phyloP scores from a whole-genome alignment of 1,284 basidiomycete genomes.

The Puccinia polysora region DNA sequence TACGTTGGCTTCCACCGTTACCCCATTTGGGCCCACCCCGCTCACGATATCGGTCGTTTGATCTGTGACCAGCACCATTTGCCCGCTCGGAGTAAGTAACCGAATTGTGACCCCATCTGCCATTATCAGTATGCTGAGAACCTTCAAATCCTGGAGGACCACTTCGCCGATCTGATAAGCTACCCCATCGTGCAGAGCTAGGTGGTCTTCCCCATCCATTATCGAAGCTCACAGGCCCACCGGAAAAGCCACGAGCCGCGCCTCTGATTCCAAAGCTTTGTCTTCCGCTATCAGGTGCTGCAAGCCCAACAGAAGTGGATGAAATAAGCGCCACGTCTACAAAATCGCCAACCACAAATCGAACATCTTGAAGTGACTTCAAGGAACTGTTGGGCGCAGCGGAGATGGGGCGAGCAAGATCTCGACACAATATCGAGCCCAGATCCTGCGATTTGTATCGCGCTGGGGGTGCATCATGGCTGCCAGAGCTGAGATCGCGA shows the following conservation, averaged over 20 bases:
- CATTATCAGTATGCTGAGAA: conserved; percentile 10
- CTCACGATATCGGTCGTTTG: conserved; percentile 20
- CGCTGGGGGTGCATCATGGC: conserved; percentile 11
- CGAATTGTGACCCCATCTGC: conserved; percentile 34
- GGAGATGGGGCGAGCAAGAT: conserved; percentile 9
- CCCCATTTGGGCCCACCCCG: conserved; percentile 23
- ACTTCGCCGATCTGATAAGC: too few species aligned
- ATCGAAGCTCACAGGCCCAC: background rate
- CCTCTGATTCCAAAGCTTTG: conserved; percentile 31
- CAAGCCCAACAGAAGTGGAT: background rate
- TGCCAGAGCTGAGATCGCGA: conserved; percentile 8
- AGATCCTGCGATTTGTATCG: conserved; percentile 35
- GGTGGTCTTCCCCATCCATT: too few species aligned
- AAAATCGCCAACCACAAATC: conserved; percentile 38
- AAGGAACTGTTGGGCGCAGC: background rate
- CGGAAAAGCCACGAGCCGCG: conserved; percentile 12
- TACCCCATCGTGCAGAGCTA: conserved; percentile 1
- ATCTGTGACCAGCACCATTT: conserved; percentile 18
- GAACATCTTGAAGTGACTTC: conserved; percentile 19
- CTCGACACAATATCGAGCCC: conserved; percentile 26
- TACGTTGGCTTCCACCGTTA: background rate
- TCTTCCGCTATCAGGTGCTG: background rate
- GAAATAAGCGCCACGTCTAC: conserved; percentile 33
- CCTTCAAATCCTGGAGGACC: conserved; percentile 8
- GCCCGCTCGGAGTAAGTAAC: conserved; percentile 18